These are phyloP conservation scores for Russula sp. DNA, from an alignment of 768 basidiomycete species.

Conservation along the genomic window DNA sequence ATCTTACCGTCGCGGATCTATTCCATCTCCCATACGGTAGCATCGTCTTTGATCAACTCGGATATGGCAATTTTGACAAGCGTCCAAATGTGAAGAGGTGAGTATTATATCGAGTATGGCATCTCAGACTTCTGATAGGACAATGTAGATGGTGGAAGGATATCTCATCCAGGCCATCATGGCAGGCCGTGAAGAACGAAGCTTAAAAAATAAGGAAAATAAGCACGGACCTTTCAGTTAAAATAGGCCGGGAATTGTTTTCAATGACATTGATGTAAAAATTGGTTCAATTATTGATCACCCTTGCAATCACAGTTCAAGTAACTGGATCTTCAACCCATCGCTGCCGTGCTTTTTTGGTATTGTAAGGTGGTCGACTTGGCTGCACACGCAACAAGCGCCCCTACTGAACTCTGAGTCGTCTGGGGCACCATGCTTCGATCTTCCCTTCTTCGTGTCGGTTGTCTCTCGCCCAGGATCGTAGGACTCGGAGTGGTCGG, in stretches of 20 bases:
- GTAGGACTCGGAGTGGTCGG: too few species aligned
- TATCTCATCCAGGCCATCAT: conserved; percentile 11
- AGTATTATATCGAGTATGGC: background rate
- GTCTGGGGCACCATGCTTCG: too few species aligned
- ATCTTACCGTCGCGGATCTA: conserved; percentile 20
- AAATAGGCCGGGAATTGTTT: background rate
- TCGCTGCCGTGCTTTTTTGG: too few species aligned
- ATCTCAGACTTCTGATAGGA: background rate
- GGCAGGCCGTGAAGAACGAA: conserved; percentile 18
- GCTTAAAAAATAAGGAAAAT: conserved; percentile 10
- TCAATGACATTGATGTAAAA: background rate
- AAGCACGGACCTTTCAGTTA: background rate
- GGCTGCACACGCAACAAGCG: too few species aligned
- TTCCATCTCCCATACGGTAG: conserved; percentile 14
- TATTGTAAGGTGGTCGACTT: too few species aligned
- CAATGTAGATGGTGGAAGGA: conserved; percentile 23
- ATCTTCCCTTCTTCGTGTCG: too few species aligned
- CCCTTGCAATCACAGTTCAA: background rate
- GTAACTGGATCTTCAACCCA: background rate
- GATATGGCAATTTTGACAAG: background rate
- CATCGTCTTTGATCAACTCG: background rate
- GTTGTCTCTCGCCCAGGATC: too few species aligned
- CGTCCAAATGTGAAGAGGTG: conserved; percentile 20
- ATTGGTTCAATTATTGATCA: background rate
- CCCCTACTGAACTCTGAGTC: too few species aligned